These are phyloP conservation scores for Hymenochaete sp. DNA, from an alignment of 1,284 basidiomycete species.

Conservation along the genomic window DNA sequence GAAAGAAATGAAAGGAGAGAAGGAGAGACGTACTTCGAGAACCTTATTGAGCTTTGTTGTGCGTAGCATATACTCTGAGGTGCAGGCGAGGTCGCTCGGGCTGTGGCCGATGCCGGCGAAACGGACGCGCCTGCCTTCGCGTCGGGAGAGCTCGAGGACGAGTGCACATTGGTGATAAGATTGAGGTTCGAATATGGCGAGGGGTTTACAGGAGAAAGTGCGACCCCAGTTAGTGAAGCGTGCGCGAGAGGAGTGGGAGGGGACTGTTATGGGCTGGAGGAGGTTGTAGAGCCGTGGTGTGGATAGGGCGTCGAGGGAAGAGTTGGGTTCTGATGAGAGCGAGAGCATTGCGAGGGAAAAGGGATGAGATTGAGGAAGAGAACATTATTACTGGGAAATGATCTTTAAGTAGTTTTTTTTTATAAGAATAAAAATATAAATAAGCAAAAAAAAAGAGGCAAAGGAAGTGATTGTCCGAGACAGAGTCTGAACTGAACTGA, in stretches of 20 bases:
- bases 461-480: too few species aligned
- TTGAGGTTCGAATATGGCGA: slow-evolving; percentile 70
- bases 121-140: slow-evolving; percentile 65
- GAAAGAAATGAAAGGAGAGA: not conserved
- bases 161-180: slow-evolving; percentile 65
- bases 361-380: slow-evolving; percentile 12
- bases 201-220: slow-evolving; percentile 57
- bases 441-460: too few species aligned
- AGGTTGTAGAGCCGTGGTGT: slow-evolving; percentile 38
- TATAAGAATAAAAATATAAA: too few species aligned
- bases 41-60: slow-evolving; percentile 63
- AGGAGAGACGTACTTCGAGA: slow-evolving; percentile 52
- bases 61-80: slow-evolving; percentile 74
- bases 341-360: slow-evolving; percentile 11
- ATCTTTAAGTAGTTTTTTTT: too few species aligned
- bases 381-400: too few species aligned
- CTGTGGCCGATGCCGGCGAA: slow-evolving; percentile 89
- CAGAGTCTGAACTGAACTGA: too few species aligned
- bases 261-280: slow-evolving; percentile 44
- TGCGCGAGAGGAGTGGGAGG: slow-evolving; percentile 33
- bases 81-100: slow-evolving; percentile 88
- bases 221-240: slow-evolving; percentile 66
- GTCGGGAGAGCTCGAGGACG: slow-evolving; percentile 77
- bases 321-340: not conserved
- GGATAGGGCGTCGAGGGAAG: slow-evolving; percentile 21